phyloP scores from a whole-genome alignment of 1,284 basidiomycete species.

The Trichosporon coremiiforme region DNA sequence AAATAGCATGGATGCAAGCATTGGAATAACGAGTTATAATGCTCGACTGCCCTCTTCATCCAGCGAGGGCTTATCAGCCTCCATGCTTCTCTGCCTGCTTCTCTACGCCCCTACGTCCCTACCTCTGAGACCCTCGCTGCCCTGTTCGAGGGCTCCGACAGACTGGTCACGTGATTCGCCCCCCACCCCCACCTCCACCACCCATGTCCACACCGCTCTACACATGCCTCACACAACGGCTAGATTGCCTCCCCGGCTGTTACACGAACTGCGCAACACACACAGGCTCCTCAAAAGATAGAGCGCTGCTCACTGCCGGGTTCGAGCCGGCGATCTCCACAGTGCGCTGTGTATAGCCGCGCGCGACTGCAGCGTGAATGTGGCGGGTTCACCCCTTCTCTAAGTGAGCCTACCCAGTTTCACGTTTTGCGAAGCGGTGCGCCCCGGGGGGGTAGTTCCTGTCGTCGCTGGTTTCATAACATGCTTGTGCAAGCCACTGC shows the following conservation, averaged over 20 bases:
- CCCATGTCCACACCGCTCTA: neutral
- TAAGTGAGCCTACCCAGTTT: neutral
- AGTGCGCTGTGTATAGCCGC: neutral
- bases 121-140: too few species aligned
- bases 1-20: neutral
- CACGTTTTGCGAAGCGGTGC: too few species aligned
- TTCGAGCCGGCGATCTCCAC: neutral
- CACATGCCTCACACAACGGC: neutral
- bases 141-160: too few species aligned
- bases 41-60: too few species aligned
- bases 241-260: neutral
- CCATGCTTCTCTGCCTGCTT: too few species aligned
- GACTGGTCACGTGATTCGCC: too few species aligned
- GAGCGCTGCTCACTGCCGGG: neutral
- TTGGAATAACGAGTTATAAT: neutral
- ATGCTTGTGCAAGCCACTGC: too few species aligned
- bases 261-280: neutral
- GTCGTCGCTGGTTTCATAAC: too few species aligned
- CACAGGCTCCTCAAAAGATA: neutral
- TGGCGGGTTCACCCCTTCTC: neutral
- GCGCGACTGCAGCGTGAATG: neutral
- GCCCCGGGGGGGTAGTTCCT: too few species aligned
- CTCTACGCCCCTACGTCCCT: too few species aligned
- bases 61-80: too few species aligned
- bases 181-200: neutral